Evolutionary conservation across 31 red algal species (phyloP).

Genomic region (Asparagopsis taxiformis): DNA sequence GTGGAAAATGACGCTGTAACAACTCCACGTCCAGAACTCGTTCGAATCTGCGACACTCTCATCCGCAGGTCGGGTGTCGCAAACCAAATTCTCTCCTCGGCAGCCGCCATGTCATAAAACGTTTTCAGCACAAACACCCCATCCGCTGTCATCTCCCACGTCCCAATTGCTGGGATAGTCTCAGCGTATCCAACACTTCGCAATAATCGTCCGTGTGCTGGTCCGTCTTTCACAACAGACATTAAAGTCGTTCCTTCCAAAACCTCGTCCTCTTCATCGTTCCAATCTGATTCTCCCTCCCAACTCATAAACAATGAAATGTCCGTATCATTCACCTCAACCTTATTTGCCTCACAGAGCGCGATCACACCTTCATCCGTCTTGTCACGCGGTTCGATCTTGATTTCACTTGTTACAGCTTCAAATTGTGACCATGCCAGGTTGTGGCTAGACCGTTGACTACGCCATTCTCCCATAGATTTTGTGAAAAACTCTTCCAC

Average conservation of each 20-base stretch:
- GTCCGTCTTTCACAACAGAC: conserved; percentile 53
- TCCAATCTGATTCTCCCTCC: conserved; percentile 86
- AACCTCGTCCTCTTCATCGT: conserved; percentile 62
- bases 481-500: conserved; percentile 64
- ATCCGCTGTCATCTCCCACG: conserved; percentile 75
- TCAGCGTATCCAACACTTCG: conserved; percentile 78
- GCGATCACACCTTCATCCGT: conserved; percentile 42
- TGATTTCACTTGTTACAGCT: conserved; percentile 72
- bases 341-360: conserved; percentile 25
- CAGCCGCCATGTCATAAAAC: conserved; percentile 72
- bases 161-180: conserved; percentile 69
- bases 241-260: conserved; percentile 48
- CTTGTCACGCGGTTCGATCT: conserved; percentile 13
- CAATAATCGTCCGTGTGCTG: conserved; percentile 36
- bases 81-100: conserved; percentile 92
- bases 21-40: conserved; percentile 60
- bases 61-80: conserved; percentile 74
- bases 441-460: conserved; percentile 71
- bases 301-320: conserved; percentile 65
- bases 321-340: conserved; percentile 26
- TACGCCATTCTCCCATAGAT: conserved; percentile 71
- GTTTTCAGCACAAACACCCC: conserved; percentile 82
- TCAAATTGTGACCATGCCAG: conserved; percentile 66
- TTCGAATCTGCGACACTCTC: conserved; percentile 69
- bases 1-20: conserved; percentile 76